Conservation (phyloP, 352 stramenopile genomes). For the Phytophthora hibernalis region DNA sequence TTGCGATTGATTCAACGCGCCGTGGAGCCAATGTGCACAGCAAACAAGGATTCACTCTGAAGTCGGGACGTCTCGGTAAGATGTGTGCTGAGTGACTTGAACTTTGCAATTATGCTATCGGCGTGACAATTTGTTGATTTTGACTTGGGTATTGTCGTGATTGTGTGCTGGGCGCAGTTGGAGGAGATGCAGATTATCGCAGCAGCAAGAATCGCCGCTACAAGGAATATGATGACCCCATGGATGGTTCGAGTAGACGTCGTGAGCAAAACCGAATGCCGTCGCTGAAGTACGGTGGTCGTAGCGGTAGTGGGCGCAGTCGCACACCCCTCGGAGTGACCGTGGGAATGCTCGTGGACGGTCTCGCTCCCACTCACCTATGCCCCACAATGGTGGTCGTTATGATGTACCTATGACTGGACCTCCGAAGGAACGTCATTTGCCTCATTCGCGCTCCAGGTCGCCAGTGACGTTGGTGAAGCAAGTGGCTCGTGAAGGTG, state of each 20-base stretch:
- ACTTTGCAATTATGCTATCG: conserved; percentile 21
- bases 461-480: conserved; percentile 37
- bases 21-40: conserved; percentile 27
- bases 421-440: conserved; percentile 24
- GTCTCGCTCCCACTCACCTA: conserved; percentile 46
- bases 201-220: conserved; percentile 32
- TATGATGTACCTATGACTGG: conserved; percentile 14
- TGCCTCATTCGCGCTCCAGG: conserved; percentile 38
- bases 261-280: conserved; percentile 30
- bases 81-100: conserved; percentile 25
- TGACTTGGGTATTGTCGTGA: conserved; percentile 22
- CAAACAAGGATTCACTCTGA: conserved; percentile 61
- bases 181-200: conserved; percentile 36
- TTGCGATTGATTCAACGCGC: conserved; percentile 56
- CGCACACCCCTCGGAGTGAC: conserved; percentile 37
- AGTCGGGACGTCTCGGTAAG: conserved; percentile 63
- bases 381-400: conserved; percentile 14
- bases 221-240: conserved; percentile 31
- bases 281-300: conserved; percentile 36
- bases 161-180: conserved; percentile 32
- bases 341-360: conserved; percentile 29
- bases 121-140: conserved; percentile 35
- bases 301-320: conserved; percentile 24
- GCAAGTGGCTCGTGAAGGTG: conserved; percentile 24
- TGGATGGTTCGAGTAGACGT: conserved; percentile 24